Conservation (phyloP, 257 asterid genomes). For the Solanum ahanhuiri region DNA sequence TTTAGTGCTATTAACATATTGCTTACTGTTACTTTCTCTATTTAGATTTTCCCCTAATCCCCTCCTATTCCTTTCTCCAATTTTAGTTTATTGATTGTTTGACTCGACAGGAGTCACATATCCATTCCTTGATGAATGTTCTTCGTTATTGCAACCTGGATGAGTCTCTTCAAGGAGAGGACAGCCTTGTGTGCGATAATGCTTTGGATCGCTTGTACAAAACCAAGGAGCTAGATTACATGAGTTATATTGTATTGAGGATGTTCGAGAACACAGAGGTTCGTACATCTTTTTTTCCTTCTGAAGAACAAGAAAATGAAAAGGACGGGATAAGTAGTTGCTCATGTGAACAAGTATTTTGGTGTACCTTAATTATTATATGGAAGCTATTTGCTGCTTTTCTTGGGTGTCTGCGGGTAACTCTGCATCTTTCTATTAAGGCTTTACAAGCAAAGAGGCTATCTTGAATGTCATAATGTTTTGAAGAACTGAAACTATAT, state of each 20-base stretch:
- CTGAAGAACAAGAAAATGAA: background rate
- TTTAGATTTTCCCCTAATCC: background rate
- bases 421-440: background rate
- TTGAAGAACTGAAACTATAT: background rate
- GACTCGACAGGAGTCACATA: constrained; percentile 80
- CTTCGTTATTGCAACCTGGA: constrained; percentile 97
- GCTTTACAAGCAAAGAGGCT: background rate
- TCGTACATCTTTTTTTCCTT: constrained; percentile 14
- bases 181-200: constrained; percentile 67
- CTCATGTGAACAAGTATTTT: background rate
- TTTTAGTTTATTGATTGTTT: background rate
- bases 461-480: background rate
- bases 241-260: constrained; percentile 92
- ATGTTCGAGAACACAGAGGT: constrained; percentile 89
- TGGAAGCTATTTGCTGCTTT: background rate
- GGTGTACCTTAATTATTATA: background rate
- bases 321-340: background rate
- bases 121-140: constrained; percentile 94
- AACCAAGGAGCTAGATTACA: constrained; percentile 95
- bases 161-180: constrained; percentile 84
- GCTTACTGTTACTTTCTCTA: background rate
- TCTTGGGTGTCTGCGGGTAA: background rate
- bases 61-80: background rate
- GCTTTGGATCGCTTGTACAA: constrained; percentile 72
- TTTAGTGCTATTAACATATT: background rate